Percentiles rank a stretch among this genome's conserved stretches.
Evolutionary conservation across 441 rosid species (phyloP).

Genomic region (Adansonia madagascariensis): DNA sequence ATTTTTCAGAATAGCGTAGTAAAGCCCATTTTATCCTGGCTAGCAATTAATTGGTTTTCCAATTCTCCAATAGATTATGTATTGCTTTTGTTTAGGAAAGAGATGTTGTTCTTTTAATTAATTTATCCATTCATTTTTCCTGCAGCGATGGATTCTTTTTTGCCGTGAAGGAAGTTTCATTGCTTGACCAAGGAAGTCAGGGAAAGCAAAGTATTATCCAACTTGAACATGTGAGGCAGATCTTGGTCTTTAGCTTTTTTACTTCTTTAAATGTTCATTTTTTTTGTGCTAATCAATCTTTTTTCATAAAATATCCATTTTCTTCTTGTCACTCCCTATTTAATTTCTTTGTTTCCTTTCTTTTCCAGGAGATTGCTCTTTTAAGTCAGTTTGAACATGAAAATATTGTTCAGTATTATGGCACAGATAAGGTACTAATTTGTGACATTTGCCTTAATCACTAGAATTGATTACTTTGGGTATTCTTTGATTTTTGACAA

Average conservation of each 20-base stretch:
- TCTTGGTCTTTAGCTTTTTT: constrained; percentile 3
- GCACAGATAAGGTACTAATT: constrained; percentile 74
- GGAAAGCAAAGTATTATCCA: constrained; percentile 74
- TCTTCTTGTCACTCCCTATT: constrained; percentile 7
- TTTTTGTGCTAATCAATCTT: constrained; percentile 14
- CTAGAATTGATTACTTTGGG: constrained; percentile 6
- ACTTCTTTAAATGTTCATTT: not conserved
- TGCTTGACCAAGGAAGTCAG: constrained; percentile 87
- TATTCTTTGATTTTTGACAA: constrained; percentile 5
- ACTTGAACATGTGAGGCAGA: constrained; percentile 75
- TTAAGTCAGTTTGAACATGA: constrained; percentile 89
- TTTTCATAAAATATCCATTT: constrained; percentile 21
- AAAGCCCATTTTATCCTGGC: not conserved
- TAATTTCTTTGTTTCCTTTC: constrained; percentile 22
- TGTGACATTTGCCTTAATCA: constrained; percentile 27
- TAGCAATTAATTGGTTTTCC: constrained; percentile 1
- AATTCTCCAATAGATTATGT: not conserved
- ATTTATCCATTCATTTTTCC: constrained; percentile 18
- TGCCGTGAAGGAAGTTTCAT: constrained; percentile 92
- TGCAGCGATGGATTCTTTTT: constrained; percentile 90
- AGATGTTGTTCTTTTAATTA: constrained; percentile 12
- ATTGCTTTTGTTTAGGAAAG: not conserved
- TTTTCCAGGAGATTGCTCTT: constrained; percentile 80
- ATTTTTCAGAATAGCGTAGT: not conserved
- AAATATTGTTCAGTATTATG: constrained; percentile 90